phyloP scores from a whole-genome alignment of 495 filamentous ascomycete species.

The Chaetomium cochliodes region DNA sequence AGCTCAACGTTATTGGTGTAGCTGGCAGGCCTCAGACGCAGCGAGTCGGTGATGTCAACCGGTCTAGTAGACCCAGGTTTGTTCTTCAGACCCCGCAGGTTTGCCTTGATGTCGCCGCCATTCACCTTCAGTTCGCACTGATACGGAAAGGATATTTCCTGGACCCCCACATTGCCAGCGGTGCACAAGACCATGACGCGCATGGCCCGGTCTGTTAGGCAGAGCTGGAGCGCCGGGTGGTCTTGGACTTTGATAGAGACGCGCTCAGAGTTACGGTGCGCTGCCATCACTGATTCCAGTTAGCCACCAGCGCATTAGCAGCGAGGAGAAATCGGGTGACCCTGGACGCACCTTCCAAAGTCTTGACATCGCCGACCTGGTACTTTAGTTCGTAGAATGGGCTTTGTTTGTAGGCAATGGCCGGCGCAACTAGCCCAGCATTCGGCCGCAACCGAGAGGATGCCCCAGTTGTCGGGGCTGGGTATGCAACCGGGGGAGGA shows the following conservation, averaged over 20 bases:
- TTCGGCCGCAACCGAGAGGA: conserved; percentile 1
- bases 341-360: conserved; percentile 64
- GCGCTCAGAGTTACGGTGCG: conserved; percentile 57
- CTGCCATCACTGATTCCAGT: conserved; percentile 51
- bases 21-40: conserved; percentile 62
- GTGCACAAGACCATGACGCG: conserved; percentile 83
- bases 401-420: conserved; percentile 64
- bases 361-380: conserved; percentile 58
- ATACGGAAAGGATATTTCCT: conserved; percentile 85
- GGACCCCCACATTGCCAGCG: conserved; percentile 52
- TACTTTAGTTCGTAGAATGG: conserved; percentile 70
- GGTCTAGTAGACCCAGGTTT: conserved; percentile 91
- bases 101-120: conserved; percentile 78
- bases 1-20: conserved; percentile 77
- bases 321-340: background rate
- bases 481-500: background rate
- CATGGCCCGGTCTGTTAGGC: conserved; percentile 54
- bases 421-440: conserved; percentile 12
- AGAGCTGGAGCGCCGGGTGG: conserved; percentile 46
- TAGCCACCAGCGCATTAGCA: conserved; percentile 24
- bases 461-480: background rate
- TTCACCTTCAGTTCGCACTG: conserved; percentile 92
- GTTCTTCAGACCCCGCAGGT: conserved; percentile 89
- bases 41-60: conserved; percentile 77
- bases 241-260: conserved; percentile 53